Conservation (phyloP, 2,329 filamentous ascomycete genomes). For the Ophiostoma pallidulum region DNA sequence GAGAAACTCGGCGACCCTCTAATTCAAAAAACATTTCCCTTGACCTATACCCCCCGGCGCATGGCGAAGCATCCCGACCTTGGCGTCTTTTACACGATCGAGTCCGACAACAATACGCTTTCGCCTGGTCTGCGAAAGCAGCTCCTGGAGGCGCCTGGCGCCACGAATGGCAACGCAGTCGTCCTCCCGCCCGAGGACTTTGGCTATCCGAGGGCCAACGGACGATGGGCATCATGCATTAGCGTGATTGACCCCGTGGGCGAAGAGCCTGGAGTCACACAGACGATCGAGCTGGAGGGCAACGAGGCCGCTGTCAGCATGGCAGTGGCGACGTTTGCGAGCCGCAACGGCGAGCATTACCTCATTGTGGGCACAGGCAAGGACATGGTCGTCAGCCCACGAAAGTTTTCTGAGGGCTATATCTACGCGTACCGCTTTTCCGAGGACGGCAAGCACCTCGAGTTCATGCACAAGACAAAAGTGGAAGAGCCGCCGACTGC, state of each 20-base stretch:
- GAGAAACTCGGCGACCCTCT: slow-evolving; percentile 79
- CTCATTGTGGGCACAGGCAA: slow-evolving; percentile 92
- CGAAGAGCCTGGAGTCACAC: slow-evolving; percentile 59
- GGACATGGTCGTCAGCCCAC: slow-evolving; percentile 71
- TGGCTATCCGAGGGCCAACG: slow-evolving; percentile 72
- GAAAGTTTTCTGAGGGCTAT: slow-evolving; percentile 67
- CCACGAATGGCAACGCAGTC: slow-evolving; percentile 62
- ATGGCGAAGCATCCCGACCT: slow-evolving; percentile 82
- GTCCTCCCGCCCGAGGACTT: slow-evolving; percentile 72
- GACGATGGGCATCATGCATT: slow-evolving; percentile 94
- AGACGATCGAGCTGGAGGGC: slow-evolving; percentile 71
- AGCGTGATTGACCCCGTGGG: slow-evolving; percentile 77
- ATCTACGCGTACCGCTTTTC: slow-evolving; percentile 89
- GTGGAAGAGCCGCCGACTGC: slow-evolving; percentile 82
- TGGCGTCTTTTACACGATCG: slow-evolving; percentile 86
- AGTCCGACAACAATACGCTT: slow-evolving; percentile 86
- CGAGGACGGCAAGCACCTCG: slow-evolving; percentile 75
- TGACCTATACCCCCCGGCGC: slow-evolving; percentile 83
- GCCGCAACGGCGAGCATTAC: slow-evolving; percentile 81
- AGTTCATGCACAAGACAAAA: slow-evolving; percentile 95
- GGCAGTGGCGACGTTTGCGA: slow-evolving; percentile 74
- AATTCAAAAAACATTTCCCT: slow-evolving; percentile 73
- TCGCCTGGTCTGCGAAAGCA: slow-evolving; percentile 67
- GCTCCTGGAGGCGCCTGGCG: slow-evolving; percentile 60
- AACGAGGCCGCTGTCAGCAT: slow-evolving; percentile 90